Evolutionary conservation across 2,329 filamentous ascomycete genomes (phyloP), one percentile per base, ranked within the genome.

Genomic region (Epichloe festucae): DNA sequence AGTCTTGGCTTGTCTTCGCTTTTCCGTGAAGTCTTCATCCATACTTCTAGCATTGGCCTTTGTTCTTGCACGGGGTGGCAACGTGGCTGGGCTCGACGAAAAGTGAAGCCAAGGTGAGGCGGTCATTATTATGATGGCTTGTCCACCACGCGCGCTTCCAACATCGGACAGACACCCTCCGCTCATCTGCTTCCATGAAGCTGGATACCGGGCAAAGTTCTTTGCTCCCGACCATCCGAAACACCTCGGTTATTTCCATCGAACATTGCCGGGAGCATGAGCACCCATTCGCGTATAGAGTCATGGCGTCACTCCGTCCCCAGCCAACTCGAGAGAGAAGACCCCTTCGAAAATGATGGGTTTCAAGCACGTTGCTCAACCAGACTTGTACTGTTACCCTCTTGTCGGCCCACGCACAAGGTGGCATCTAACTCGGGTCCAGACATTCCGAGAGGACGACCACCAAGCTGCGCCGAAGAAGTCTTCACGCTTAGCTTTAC

Each of bases 261-360:
- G 1, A 11, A 31, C 27, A 31, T 31, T 31, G 8, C 27, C 11
- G 8, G 27, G 27, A 11, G 27, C 27, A 31, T 52, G 44, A 46
- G 15, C 45, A 15, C 39, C 39, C 48, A 44, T 7, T 40, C 51
- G 2, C 56, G 55, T 8, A 62, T 69, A 49, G 59, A 67, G 40
- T 58, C 60, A 1, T 70, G 67, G 67, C 61, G 67, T 4, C 57
- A 59, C 31, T 63, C 62, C 12, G 62, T 70, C 21, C 67, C 67
- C 12, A 66, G 62, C 40, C 62, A 62, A 15, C 53, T 65, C 7
- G 66, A 69, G 15, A 59, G 67, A 21, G 59, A 63, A 4, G 64
- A 68, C 67, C 67, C 67, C 0, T 70, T 70, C 44, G 58, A 56
- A 11, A 61, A 62, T 8, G 66, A 69, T 46, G 62, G 61, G 0